Conservation (phyloP, 495 filamentous ascomycete species). For the Aspergillus hancockii region DNA sequence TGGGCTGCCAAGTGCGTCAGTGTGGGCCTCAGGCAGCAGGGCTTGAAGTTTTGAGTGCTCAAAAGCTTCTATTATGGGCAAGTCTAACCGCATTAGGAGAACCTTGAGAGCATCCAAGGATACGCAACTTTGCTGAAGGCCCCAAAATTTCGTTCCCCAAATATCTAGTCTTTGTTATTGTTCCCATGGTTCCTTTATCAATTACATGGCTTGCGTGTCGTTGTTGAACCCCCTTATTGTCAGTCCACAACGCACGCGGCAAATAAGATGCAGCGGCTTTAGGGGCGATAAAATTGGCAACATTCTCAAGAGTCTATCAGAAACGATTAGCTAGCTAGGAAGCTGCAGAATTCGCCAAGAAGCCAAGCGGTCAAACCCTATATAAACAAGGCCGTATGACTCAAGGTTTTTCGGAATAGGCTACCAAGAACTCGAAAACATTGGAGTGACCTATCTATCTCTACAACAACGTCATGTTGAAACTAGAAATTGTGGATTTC, state of each 20-base stretch:
- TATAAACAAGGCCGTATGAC: background rate
- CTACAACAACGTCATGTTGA: background rate
- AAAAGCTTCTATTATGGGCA: background rate
- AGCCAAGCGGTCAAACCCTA: no score
- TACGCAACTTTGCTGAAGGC: background rate
- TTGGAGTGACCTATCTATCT: background rate
- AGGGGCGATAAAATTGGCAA: no score
- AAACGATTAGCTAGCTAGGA: background rate
- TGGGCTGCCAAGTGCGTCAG: background rate
- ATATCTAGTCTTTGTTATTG: background rate
- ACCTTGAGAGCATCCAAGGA: constrained; percentile 1
- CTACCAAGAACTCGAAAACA: background rate
- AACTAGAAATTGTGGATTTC: background rate
- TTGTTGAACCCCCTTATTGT: no score
- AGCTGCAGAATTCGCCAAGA: no score
- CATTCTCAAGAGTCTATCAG: no score
- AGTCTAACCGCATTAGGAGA: background rate
- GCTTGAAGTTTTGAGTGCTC: background rate
- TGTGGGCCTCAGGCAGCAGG: background rate
- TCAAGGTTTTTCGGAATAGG: background rate
- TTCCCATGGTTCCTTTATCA: background rate
- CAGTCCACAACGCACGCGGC: no score
- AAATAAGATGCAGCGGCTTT: no score
- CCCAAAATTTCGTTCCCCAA: background rate
- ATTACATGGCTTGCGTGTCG: background rate